phyloP scores from a whole-genome alignment of 1,284 basidiomycete genomes.

The Lentinula novae-zelandiae region DNA sequence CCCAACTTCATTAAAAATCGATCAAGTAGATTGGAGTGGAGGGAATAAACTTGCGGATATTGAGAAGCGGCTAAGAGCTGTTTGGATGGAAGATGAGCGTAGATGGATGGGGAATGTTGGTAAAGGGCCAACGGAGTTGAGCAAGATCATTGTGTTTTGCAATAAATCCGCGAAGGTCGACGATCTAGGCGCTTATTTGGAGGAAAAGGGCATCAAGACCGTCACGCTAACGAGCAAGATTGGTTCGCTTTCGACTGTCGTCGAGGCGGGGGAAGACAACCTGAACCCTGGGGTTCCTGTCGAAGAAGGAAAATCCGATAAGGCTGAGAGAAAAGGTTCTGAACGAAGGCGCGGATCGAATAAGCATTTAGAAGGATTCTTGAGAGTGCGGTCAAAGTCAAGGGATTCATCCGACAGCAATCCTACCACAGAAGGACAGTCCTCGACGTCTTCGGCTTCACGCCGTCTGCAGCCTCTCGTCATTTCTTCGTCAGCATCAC shows the following conservation, averaged over 20 bases:
- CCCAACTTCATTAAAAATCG: constrained; percentile 64
- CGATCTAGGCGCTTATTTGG: constrained; percentile 53
- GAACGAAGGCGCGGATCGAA: constrained; percentile 65
- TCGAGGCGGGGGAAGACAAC: constrained; percentile 16
- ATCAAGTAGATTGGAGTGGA: constrained; percentile 73
- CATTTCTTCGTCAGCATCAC: neutral
- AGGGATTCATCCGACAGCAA: neutral
- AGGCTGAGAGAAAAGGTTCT: constrained; percentile 34
- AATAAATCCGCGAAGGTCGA: constrained; percentile 71
- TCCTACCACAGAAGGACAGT: neutral
- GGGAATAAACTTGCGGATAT: constrained; percentile 79
- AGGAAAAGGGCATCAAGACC: constrained; percentile 57
- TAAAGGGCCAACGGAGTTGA: constrained; percentile 23
- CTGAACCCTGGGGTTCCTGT: neutral
- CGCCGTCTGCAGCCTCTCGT: neutral
- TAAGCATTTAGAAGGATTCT: constrained; percentile 69
- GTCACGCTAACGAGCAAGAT: constrained; percentile 44
- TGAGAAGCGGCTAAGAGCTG: constrained; percentile 63
- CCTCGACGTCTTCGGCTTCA: neutral
- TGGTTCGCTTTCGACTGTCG: neutral
- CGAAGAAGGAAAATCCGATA: constrained; percentile 32
- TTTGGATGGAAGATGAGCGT: constrained; percentile 66
- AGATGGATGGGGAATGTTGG: neutral
- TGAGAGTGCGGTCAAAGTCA: constrained; percentile 32
- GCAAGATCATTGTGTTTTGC: constrained; percentile 77